These are phyloP conservation scores for Flaveria robusta DNA, from an alignment of 129 eudicot genomes.

Conservation along the genomic window DNA sequence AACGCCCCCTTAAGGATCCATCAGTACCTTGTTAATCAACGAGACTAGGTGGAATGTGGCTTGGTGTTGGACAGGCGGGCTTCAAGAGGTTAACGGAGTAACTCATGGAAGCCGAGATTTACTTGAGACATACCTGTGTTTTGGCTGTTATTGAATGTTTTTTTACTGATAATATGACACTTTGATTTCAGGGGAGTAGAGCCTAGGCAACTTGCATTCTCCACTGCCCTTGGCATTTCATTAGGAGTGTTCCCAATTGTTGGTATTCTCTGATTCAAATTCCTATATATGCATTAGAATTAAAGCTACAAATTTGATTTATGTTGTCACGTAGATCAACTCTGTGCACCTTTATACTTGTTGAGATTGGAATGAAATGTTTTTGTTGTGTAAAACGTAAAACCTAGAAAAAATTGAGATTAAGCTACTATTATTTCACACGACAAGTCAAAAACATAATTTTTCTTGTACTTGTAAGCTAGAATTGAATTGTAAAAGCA, in stretches of 20 bases:
- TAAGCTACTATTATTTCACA: not conserved
- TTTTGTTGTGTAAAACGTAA: not conserved
- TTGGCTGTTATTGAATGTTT: constrained; percentile 2
- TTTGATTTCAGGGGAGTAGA: constrained; percentile 74
- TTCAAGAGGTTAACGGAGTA: not conserved
- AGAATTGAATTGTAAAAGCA: not conserved
- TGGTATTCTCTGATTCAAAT: constrained; percentile 49
- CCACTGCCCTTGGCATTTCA: constrained; percentile 77
- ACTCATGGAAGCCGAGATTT: not conserved
- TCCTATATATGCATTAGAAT: not conserved
- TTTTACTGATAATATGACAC: constrained; percentile 9
- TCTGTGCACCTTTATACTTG: not conserved
- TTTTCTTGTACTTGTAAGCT: not conserved
- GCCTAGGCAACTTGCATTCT: constrained; percentile 89
- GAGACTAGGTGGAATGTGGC: not conserved
- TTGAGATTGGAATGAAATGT: not conserved
- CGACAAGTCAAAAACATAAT: not conserved
- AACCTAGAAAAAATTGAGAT: not conserved
- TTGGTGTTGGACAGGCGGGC: not conserved
- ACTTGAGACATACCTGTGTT: not conserved
- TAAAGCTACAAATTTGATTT: not conserved
- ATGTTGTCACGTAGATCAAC: constrained; percentile 8
- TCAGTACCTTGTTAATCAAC: not conserved
- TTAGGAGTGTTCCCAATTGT: constrained; percentile 86
- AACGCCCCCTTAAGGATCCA: not conserved